phyloP scores from a whole-genome alignment of 805 yeast genomes.

The Cyberlindnera xylosilytica region DNA sequence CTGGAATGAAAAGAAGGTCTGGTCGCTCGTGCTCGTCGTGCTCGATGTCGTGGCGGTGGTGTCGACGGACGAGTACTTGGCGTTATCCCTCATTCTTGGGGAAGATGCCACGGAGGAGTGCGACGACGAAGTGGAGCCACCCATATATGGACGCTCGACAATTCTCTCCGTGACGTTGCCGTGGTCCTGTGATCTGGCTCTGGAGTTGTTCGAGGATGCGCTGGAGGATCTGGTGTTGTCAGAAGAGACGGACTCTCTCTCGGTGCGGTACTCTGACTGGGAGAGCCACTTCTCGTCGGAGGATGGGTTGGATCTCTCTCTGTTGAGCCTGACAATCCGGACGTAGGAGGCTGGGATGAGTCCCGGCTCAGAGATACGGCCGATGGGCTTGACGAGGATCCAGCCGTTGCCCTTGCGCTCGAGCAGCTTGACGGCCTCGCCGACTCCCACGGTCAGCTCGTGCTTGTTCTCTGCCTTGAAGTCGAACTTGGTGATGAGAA shows the following conservation, averaged over 20 bases:
- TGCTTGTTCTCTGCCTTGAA: slow-evolving; percentile 41
- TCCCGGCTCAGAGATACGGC: slow-evolving; percentile 43
- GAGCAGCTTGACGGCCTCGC: slow-evolving; percentile 50
- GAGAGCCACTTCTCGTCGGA: slow-evolving; percentile 24
- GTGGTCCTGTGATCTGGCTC: slow-evolving; percentile 24
- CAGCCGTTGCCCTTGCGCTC: slow-evolving; percentile 50
- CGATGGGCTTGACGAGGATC: slow-evolving; percentile 54
- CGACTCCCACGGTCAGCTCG: slow-evolving; percentile 45
- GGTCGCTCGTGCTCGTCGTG: slow-evolving; percentile 3
- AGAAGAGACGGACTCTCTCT: neutral
- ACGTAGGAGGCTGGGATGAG: slow-evolving; percentile 50
- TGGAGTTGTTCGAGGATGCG: neutral
- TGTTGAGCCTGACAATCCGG: slow-evolving; percentile 41
- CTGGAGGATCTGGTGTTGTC: neutral
- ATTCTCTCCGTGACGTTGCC: slow-evolving; percentile 1
- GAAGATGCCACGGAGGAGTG: slow-evolving; percentile 1
- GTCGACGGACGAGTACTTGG: slow-evolving; percentile 9
- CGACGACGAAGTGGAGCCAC: slow-evolving; percentile 3
- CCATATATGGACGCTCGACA: slow-evolving; percentile 2
- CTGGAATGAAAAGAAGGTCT: slow-evolving; percentile 4
- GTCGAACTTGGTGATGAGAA: slow-evolving; percentile 44
- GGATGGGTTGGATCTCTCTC: slow-evolving; percentile 19
- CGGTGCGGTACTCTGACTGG: slow-evolving; percentile 4
- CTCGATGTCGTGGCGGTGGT: slow-evolving; percentile 4
- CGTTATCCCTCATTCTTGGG: slow-evolving; percentile 5